phyloP scores from a whole-genome alignment of 768 basidiomycete genomes.

The Lentinula sp. region DNA sequence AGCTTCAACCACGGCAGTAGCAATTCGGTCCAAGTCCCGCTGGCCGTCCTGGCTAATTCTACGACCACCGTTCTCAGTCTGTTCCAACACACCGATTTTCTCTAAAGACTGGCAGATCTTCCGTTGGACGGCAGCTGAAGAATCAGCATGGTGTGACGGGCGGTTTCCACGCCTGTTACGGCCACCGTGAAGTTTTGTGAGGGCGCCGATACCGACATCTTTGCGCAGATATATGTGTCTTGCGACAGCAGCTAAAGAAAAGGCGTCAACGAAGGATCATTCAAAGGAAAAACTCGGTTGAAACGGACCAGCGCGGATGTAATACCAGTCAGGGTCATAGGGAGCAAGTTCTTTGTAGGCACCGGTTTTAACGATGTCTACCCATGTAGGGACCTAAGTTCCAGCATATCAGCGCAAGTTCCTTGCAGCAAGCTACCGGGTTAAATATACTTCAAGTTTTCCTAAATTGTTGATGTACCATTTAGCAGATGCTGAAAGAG shows the following conservation, averaged over 20 bases:
- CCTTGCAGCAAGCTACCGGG: no score
- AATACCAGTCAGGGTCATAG: slow-evolving; percentile 99
- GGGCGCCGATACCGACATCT: slow-evolving; percentile 89
- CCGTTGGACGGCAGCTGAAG: slow-evolving; percentile 86
- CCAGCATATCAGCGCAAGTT: background rate
- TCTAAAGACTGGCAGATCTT: slow-evolving; percentile 95
- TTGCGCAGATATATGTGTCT: slow-evolving; percentile 99
- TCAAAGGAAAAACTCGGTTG: background rate
- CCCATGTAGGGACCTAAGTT: slow-evolving; percentile 88
- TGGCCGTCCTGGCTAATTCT: slow-evolving; percentile 96
- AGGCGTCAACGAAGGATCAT: background rate
- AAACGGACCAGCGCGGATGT: slow-evolving; percentile 89
- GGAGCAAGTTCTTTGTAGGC: slow-evolving; percentile 97
- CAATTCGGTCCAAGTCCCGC: slow-evolving; percentile 92
- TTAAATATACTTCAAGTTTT: background rate
- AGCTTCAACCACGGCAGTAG: slow-evolving; percentile 81
- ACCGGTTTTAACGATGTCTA: slow-evolving; percentile 97
- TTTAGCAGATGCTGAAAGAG: background rate
- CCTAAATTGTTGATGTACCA: background rate
- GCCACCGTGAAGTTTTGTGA: slow-evolving; percentile 95
- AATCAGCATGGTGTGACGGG: slow-evolving; percentile 88
- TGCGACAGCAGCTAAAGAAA: slow-evolving; percentile 79
- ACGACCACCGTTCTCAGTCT: slow-evolving; percentile 89
- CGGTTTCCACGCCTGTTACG: slow-evolving; percentile 95
- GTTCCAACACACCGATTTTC: slow-evolving; percentile 97